These are phyloP conservation scores for Fagopyrum homotropicum DNA, from an alignment of 148 eudicot species.

Conservation along the genomic window DNA sequence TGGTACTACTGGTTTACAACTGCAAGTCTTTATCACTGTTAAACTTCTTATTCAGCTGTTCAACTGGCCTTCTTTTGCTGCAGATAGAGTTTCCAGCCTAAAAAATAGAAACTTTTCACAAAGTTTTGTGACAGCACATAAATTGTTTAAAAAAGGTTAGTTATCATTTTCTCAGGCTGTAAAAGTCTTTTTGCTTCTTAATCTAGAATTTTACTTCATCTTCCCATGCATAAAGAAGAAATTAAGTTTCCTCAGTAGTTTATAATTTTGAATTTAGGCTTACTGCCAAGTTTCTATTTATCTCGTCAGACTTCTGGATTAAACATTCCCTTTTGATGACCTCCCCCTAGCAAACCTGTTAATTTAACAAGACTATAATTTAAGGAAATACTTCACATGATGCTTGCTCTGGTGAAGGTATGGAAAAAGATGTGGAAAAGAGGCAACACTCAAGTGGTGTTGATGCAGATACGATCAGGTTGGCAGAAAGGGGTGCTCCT, in stretches of 20 bases:
- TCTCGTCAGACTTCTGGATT: no score
- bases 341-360: not conserved
- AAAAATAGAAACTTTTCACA: constrained; percentile 18
- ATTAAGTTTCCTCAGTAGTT: not conserved
- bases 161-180: not conserved
- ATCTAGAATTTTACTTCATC: not conserved
- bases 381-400: constrained; percentile 28
- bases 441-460: constrained; percentile 15
- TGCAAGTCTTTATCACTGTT: not conserved
- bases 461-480: constrained; percentile 17
- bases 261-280: not conserved
- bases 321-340: not conserved
- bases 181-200: not conserved
- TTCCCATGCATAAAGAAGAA: not conserved
- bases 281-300: no score
- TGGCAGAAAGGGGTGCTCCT: constrained; percentile 14
- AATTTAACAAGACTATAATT: not conserved
- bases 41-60: not conserved
- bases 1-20: not conserved
- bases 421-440: constrained; percentile 17
- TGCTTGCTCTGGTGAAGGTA: constrained; percentile 20
- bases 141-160: constrained; percentile 1
- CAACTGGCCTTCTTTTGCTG: constrained; percentile 3
- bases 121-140: constrained; percentile 8
- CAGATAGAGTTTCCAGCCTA: constrained; percentile 14